These are phyloP conservation scores for Beauveria sp. DNA, from an alignment of 2,329 filamentous ascomycete species.

Conservation along the genomic window DNA sequence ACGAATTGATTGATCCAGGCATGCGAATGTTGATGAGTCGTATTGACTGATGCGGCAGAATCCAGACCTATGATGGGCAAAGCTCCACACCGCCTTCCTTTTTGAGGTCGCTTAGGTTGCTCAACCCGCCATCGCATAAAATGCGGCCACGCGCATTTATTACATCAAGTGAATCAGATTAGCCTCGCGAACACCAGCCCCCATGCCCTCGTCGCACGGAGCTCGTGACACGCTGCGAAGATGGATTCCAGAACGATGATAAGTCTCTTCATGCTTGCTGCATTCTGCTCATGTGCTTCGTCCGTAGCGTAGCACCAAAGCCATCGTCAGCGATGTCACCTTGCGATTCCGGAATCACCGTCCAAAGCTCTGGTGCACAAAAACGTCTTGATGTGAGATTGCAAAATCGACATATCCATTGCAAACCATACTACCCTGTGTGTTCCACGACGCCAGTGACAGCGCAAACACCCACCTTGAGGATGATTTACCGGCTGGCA, in stretches of 20 bases:
- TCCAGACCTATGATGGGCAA: constrained; percentile 11
- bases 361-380: neutral
- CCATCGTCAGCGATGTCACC: neutral
- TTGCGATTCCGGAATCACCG: neutral
- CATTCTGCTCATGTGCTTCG: neutral
- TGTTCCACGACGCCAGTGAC: neutral
- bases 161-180: neutral
- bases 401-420: neutral
- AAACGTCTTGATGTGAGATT: neutral
- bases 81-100: constrained; percentile 19
- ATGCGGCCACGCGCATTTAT: neutral
- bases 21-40: constrained; percentile 13
- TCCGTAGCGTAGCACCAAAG: neutral
- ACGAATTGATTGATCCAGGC: neutral
- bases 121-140: constrained; percentile 3
- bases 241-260: neutral
- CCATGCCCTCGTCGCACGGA: neutral
- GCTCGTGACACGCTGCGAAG: neutral
- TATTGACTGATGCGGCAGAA: constrained; percentile 20
- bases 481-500: neutral
- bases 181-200: neutral
- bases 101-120: constrained; percentile 7
- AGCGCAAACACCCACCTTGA: neutral
- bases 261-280: neutral
- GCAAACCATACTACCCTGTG: neutral